Percentiles rank a stretch among this genome's conserved stretches.
phyloP scores from a whole-genome alignment of 2,329 filamentous ascomycete species.

The Knufia petricola region DNA sequence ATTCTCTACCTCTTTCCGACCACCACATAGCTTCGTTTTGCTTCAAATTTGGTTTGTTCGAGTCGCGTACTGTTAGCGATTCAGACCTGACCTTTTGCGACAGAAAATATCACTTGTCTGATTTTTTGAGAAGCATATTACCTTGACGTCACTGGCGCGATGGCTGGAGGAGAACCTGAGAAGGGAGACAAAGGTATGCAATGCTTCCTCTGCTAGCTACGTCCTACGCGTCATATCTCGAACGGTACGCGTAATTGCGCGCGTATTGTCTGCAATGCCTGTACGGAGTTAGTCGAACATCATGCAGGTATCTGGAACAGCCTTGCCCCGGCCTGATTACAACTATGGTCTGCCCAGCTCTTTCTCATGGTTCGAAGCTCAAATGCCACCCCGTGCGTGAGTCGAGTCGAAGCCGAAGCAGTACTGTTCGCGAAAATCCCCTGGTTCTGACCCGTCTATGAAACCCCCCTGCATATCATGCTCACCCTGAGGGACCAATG shows the following conservation, averaged over 20 bases:
- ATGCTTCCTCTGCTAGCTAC: not conserved
- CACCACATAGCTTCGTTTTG: constrained; percentile 5
- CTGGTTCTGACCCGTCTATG: no score
- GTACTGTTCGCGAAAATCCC: no score
- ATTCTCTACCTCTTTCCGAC: constrained; percentile 7
- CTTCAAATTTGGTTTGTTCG: constrained; percentile 2
- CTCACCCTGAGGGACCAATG: no score
- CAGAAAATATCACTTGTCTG: not conserved
- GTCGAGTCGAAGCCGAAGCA: no score
- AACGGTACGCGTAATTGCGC: not conserved
- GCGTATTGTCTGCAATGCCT: not conserved
- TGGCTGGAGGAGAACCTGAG: constrained; percentile 41
- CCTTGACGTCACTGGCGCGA: constrained; percentile 22
- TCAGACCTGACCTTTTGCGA: not conserved
- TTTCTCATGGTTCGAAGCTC: no score
- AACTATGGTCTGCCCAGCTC: no score
- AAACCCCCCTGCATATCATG: no score
- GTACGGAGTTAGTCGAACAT: no score
- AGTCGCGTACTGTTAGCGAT: constrained; percentile 18
- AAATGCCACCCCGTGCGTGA: no score
- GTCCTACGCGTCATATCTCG: not conserved
- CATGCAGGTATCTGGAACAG: no score
- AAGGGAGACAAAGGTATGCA: constrained; percentile 42
- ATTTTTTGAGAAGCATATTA: not conserved
- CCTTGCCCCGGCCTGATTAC: no score